Base-by-base conservation (phyloP, 345 rosid species). In the Psidium friedrichsthalianum region DNA sequence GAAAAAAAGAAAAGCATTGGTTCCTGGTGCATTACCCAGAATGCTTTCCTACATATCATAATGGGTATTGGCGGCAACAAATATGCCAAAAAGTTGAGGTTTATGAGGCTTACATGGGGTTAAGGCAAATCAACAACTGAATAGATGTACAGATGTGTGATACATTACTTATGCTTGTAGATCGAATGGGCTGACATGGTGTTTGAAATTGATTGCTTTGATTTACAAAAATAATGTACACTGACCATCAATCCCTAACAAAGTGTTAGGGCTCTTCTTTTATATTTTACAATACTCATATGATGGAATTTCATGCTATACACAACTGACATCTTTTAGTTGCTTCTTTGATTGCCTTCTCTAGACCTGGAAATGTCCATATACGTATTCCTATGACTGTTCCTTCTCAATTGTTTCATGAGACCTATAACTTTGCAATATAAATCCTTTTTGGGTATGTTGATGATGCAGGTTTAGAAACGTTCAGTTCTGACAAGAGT, bases 401-500 rank as follows among this genome's bases (percentile, higher is more conserved):
- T 53, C 44, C 59, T 82, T 82, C 25, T 53, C 80, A 18, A 36
- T 18, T 69, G 76, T 64, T 64, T 1, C 6, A 0, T 64, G 80
- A 18, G 59, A 82, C 83, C 15, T 25, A 13, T 36, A 29, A 3
- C 61, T 24, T 82, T 53, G 84, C 44, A 36, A 29, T 54, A 32
- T 29, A 20, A 82, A 13, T 44, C 58, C 84, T 25, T 24, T 52
- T 15, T 54, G 47, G 32, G 49, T 58, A 12, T 55, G 16, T n/a
- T 64, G n/a, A 57, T 59, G 82, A 84, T 87, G 87, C 93, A 97
- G 98, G 98, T 90, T 93, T 96, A 85, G 99, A 97, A 90, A 92
- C 95, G 90, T 96, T 91, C 89, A 89, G 92, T 85, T 86, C 96
- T 24, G 98, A 95, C 89, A 97, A 93, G 95, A 93, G 95, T 88